Evolutionary conservation across 2,329 filamentous ascomycete species (phyloP).

Genomic region (Coniochaeta sp.): DNA sequence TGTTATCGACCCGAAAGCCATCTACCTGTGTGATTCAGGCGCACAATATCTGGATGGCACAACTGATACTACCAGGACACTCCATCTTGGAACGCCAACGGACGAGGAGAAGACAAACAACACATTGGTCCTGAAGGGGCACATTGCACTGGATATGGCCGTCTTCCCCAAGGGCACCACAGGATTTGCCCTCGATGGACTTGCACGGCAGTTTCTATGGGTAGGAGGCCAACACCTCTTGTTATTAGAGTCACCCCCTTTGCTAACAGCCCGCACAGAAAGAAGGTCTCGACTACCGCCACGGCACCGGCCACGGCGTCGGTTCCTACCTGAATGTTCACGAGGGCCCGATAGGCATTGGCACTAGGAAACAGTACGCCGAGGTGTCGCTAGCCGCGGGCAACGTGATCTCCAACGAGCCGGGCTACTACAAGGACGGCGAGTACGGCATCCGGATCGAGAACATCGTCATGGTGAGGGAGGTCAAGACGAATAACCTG

Average conservation of each 20-base stretch:
- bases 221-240: slow-evolving; percentile 37
- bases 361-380: slow-evolving; percentile 82
- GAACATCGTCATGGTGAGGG: slow-evolving; percentile 86
- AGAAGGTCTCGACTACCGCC: slow-evolving; percentile 86
- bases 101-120: slow-evolving; percentile 82
- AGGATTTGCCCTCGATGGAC: slow-evolving; percentile 80
- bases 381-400: slow-evolving; percentile 86
- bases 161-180: slow-evolving; percentile 94
- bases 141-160: slow-evolving; percentile 79
- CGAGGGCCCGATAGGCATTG: slow-evolving; percentile 94
- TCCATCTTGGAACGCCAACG: slow-evolving; percentile 84
- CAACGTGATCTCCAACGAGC: slow-evolving; percentile 93
- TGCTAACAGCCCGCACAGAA: slow-evolving; percentile 28
- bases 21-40: slow-evolving; percentile 95
- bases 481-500: slow-evolving; percentile 76
- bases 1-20: slow-evolving; percentile 71
- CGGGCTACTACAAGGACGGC: slow-evolving; percentile 95
- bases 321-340: slow-evolving; percentile 96
- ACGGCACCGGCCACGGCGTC: slow-evolving; percentile 93
- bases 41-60: slow-evolving; percentile 96
- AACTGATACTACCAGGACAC: slow-evolving; percentile 87
- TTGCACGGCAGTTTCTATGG: slow-evolving; percentile 91
- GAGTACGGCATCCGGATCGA: slow-evolving; percentile 94
- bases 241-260: neutral
- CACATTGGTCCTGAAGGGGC: slow-evolving; percentile 88